A percentile compares a stretch with the other conserved stretches of the same genome.
phyloP scores from a whole-genome alignment of 805 yeast species.

The Wickerhamiella nectarea region DNA sequence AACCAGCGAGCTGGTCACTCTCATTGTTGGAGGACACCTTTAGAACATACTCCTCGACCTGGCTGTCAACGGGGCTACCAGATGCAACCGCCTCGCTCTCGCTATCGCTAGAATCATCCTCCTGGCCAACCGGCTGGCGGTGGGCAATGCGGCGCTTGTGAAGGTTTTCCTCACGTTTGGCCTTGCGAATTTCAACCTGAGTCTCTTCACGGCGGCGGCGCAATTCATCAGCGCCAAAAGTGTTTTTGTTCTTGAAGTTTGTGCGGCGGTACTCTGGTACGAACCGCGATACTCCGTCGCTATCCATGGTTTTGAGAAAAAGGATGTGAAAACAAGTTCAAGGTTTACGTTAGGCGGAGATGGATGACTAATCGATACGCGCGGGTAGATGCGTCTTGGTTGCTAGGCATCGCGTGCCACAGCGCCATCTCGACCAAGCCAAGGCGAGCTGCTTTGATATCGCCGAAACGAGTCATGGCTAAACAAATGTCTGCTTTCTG shows the following conservation, averaged over 20 bases:
- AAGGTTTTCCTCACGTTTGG: constrained; percentile 86
- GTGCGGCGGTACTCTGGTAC: constrained; percentile 97
- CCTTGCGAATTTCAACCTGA: constrained; percentile 91
- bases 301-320: constrained; percentile 38
- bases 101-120: constrained; percentile 40
- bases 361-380: too few relatives aligned
- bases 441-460: too few relatives aligned
- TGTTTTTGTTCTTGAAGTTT: constrained; percentile 84
- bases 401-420: too few relatives aligned
- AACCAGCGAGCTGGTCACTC: constrained; percentile 73
- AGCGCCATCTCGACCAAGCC: too few relatives aligned
- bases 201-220: constrained; percentile 97
- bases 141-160: constrained; percentile 80
- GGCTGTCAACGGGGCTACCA: constrained; percentile 14
- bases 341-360: not conserved
- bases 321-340: not conserved
- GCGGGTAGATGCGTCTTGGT: too few relatives aligned
- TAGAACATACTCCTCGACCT: constrained; percentile 72
- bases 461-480: too few relatives aligned
- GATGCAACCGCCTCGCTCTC: constrained; percentile 30
- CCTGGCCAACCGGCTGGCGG: constrained; percentile 29
- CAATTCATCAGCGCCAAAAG: constrained; percentile 88
- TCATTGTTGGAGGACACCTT: constrained; percentile 62
- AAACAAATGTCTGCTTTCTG: too few relatives aligned
- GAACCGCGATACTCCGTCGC: constrained; percentile 65